phyloP scores from a whole-genome alignment of 1,284 basidiomycete genomes.

The Inonotus hispidus region DNA sequence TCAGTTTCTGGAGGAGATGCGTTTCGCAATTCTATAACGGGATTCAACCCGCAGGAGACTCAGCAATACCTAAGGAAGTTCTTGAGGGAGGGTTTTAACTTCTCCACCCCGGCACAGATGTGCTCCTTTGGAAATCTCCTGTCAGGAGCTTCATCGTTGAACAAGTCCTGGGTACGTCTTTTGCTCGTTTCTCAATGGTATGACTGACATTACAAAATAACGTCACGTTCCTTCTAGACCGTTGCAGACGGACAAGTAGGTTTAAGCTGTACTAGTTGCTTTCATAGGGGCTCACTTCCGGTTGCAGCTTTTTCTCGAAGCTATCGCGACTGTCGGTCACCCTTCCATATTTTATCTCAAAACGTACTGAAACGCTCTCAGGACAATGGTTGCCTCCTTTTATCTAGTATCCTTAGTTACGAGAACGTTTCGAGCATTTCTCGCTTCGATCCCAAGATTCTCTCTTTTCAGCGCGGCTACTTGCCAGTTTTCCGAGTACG shows the following conservation, averaged over 20 bases:
- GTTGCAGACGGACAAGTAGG: conserved; percentile 49
- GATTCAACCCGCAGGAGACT: conserved; percentile 41
- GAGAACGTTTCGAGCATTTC: conserved; percentile 36
- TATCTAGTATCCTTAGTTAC: conserved; percentile 49
- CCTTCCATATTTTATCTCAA: background rate
- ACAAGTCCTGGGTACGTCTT: conserved; percentile 45
- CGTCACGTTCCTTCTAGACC: conserved; percentile 35
- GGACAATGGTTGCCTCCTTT: conserved; percentile 47
- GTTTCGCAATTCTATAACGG: conserved; percentile 29
- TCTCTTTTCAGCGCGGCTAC: conserved; percentile 60
- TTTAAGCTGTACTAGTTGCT: background rate
- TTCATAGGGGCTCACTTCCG: conserved; percentile 5
- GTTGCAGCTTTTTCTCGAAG: conserved; percentile 37
- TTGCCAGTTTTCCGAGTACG: conserved; percentile 53
- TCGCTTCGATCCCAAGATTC: conserved; percentile 27
- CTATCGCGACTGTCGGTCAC: conserved; percentile 36
- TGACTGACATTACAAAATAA: background rate
- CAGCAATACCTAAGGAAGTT: conserved; percentile 46
- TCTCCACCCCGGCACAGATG: conserved; percentile 35
- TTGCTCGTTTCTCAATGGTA: background rate
- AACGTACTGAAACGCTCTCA: conserved; percentile 22
- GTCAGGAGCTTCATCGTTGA: conserved; percentile 41
- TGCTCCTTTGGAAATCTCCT: conserved; percentile 47
- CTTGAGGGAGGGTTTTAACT: conserved; percentile 40
- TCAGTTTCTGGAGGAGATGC: conserved; percentile 31